A percentile compares a stretch with the other conserved stretches of the same genome.
Evolutionary conservation across 2,329 filamentous ascomycete genomes (phyloP).

Genomic region (Dissoconium aciculare): DNA sequence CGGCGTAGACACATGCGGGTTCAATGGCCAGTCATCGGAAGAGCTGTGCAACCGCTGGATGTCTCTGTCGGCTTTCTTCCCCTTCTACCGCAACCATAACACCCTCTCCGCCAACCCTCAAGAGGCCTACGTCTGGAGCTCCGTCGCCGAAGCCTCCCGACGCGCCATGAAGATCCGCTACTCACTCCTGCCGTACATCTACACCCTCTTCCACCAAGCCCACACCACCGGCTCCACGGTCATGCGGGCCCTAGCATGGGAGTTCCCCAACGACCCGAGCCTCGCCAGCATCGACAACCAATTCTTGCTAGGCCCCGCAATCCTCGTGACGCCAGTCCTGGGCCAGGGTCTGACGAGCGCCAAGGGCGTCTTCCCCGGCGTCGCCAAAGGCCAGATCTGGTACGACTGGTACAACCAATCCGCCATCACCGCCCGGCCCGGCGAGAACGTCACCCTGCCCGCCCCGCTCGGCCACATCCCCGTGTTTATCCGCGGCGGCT

Average conservation of each 20-base stretch:
- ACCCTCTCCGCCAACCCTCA: slow-evolving; percentile 44
- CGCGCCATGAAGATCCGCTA: slow-evolving; percentile 58
- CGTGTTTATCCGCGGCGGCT: slow-evolving; percentile 53
- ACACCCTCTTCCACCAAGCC: slow-evolving; percentile 55
- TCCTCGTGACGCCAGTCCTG: slow-evolving; percentile 55
- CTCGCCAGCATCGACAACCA: slow-evolving; percentile 53
- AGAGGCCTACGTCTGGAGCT: slow-evolving; percentile 56
- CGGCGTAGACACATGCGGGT: slow-evolving; percentile 54
- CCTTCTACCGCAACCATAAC: slow-evolving; percentile 69
- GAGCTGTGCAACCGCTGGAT: slow-evolving; percentile 64
- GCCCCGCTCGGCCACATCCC: slow-evolving; percentile 56
- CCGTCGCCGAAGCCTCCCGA: slow-evolving; percentile 49
- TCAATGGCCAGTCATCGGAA: slow-evolving; percentile 50
- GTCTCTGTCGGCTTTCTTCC: slow-evolving; percentile 59
- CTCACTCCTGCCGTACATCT: slow-evolving; percentile 57
- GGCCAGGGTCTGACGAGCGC: slow-evolving; percentile 47
- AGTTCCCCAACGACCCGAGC: slow-evolving; percentile 56
- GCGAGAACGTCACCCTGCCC: slow-evolving; percentile 44
- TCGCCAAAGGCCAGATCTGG: slow-evolving; percentile 46
- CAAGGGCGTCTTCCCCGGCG: slow-evolving; percentile 54
- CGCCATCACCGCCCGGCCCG: slow-evolving; percentile 36
- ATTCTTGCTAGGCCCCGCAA: slow-evolving; percentile 52
- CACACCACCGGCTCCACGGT: slow-evolving; percentile 53
- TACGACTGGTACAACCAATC: slow-evolving; percentile 68
- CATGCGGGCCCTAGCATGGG: slow-evolving; percentile 59